phyloP scores from a whole-genome alignment of 148 eudicot genomes.

The Vaccinium darrowii region DNA sequence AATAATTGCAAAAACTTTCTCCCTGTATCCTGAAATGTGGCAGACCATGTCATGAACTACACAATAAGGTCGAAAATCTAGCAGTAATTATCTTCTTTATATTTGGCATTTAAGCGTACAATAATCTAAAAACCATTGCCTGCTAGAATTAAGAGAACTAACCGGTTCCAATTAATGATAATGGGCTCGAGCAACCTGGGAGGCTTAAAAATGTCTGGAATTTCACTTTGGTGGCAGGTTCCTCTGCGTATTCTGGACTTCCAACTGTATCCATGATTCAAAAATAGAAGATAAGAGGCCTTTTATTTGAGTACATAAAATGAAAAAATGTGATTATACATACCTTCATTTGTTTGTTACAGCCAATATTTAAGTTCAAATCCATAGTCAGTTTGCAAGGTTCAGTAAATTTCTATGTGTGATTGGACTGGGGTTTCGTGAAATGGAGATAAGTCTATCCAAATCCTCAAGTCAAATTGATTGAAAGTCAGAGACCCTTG shows the following conservation, averaged over 20 bases:
- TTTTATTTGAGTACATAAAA: not conserved
- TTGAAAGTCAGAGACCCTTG: not conserved
- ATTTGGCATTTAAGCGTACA: too few relatives aligned
- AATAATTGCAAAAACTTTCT: conserved; percentile 85
- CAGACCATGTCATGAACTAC: not conserved
- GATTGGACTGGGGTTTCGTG: not conserved
- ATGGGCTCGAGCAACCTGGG: conserved; percentile 76
- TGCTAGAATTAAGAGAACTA: conserved; percentile 21
- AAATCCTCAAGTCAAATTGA: not conserved
- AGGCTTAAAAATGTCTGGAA: conserved; percentile 55
- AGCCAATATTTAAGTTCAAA: not conserved
- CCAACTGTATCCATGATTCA: conserved; percentile 36
- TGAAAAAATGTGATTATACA: not conserved
- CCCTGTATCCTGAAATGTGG: conserved; percentile 76
- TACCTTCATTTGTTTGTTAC: not conserved
- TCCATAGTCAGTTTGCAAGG: not conserved
- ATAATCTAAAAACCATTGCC: not conserved
- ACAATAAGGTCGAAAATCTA: not conserved
- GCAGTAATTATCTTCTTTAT: not conserved
- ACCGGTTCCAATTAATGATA: conserved; percentile 89
- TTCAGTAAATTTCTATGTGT: not conserved
- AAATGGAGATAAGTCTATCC: not conserved
- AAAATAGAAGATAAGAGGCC: conserved; percentile 5
- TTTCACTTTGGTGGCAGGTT: conserved; percentile 78
- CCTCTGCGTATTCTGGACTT: conserved; percentile 55